Percentiles rank a stretch among this genome's conserved stretches.
Evolutionary conservation across 345 rosid genomes (phyloP).

Genomic region (Syzygium aromaticum): DNA sequence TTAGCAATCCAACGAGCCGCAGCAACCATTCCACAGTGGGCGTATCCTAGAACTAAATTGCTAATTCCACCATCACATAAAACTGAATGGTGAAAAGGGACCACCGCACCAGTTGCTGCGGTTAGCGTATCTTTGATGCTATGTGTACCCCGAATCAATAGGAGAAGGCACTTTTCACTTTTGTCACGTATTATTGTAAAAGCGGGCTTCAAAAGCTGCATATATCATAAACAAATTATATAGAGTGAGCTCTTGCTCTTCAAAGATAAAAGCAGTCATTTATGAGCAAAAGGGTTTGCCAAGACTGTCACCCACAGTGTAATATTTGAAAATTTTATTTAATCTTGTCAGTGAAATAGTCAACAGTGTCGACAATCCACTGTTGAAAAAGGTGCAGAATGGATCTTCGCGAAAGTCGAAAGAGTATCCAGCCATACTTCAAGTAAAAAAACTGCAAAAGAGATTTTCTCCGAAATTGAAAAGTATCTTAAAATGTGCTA

Average conservation of each 20-base stretch:
- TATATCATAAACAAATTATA: neutral
- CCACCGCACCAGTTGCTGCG: constrained; percentile 96
- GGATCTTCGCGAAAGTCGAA: neutral
- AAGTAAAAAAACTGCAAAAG: neutral
- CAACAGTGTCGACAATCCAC: neutral
- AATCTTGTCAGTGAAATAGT: neutral
- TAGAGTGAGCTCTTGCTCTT: neutral
- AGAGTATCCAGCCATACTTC: neutral
- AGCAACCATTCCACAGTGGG: constrained; percentile 99
- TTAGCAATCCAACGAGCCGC: constrained; percentile 99
- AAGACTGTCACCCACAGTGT: neutral
- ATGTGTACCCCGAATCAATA: constrained; percentile 93
- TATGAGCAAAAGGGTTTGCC: neutral
- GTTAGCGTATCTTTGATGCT: constrained; percentile 96
- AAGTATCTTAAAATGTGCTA: neutral
- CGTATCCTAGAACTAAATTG: constrained; percentile 92
- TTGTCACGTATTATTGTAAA: constrained; percentile 78
- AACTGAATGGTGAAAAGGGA: constrained; percentile 97
- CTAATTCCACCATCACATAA: constrained; percentile 91
- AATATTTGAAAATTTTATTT: neutral
- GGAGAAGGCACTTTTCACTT: constrained; percentile 51
- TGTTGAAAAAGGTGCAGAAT: neutral
- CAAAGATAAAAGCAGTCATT: neutral
- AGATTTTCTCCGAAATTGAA: neutral
- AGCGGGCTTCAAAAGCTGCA: constrained; percentile 96